Evolutionary conservation across 805 yeast genomes (phyloP).

Genomic region (Myxozyma neglecta): DNA sequence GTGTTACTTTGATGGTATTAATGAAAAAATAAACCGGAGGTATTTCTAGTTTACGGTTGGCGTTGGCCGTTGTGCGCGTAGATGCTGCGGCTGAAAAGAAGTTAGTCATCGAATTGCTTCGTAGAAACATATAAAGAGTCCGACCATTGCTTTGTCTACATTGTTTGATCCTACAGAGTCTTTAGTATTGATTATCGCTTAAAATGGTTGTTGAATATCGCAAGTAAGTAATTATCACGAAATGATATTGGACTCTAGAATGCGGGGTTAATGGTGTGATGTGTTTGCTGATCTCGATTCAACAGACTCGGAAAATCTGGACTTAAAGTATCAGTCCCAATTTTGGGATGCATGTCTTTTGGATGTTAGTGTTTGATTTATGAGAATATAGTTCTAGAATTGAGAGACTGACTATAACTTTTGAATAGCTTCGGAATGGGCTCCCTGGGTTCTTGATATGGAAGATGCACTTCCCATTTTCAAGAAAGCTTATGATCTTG

Average conservation of each 20-base stretch:
- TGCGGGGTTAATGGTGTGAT: neutral
- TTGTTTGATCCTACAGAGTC: no score
- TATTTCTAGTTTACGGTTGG: no score
- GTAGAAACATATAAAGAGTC: no score
- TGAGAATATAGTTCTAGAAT: neutral
- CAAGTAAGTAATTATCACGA: slow-evolving; percentile 6
- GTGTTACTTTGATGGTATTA: no score
- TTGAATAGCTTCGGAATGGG: slow-evolving; percentile 27
- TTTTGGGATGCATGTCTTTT: slow-evolving; percentile 31
- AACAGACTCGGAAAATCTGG: slow-evolving; percentile 29
- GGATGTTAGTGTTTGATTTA: slow-evolving; percentile 16
- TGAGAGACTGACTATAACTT: neutral
- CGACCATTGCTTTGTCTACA: no score
- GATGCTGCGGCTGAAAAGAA: no score
- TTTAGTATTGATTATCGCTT: no score
- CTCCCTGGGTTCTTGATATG: slow-evolving; percentile 25
- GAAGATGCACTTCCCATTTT: slow-evolving; percentile 25
- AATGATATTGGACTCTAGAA: neutral
- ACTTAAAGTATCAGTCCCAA: slow-evolving; percentile 25
- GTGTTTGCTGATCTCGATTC: neutral
- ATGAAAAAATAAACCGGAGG: no score
- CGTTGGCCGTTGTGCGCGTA: no score
- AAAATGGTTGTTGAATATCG: slow-evolving; percentile 21
- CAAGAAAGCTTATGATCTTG: slow-evolving; percentile 36
- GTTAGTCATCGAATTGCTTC: no score